phyloP scores from a whole-genome alignment of 805 yeast species.

The Pichia gijzeniarum region DNA sequence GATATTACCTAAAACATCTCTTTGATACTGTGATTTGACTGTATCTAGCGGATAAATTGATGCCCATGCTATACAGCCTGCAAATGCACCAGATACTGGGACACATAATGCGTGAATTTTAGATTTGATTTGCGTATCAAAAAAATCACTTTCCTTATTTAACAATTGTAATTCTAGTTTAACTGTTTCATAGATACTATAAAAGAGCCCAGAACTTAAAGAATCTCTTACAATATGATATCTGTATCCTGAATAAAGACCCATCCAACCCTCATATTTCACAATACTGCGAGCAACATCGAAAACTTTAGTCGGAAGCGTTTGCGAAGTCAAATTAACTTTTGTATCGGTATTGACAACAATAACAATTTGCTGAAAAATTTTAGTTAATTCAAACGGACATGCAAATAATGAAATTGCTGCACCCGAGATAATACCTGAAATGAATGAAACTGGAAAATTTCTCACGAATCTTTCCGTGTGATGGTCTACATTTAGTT shows the following conservation, averaged over 20 bases:
- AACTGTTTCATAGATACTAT: conserved; percentile 66
- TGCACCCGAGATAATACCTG: conserved; percentile 67
- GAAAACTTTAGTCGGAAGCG: conserved; percentile 29
- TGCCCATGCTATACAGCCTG: conserved; percentile 73
- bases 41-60: conserved; percentile 79
- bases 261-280: conserved; percentile 51
- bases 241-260: conserved; percentile 67
- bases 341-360: conserved; percentile 33
- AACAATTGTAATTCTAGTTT: conserved; percentile 36
- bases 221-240: conserved; percentile 67
- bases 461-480: conserved; percentile 25
- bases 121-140: conserved; percentile 2
- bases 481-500: not conserved
- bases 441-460: conserved; percentile 40
- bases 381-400: conserved; percentile 81
- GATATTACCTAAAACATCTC: conserved; percentile 66
- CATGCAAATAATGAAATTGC: conserved; percentile 60
- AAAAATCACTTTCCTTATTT: conserved; percentile 4
- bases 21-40: conserved; percentile 65
- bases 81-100: conserved; percentile 69
- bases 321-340: conserved; percentile 15
- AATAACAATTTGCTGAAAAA: conserved; percentile 68
- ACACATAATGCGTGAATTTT: conserved; percentile 38
- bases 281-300: conserved; percentile 48
- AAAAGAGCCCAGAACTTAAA: conserved; percentile 66